Evolutionary conservation across 208 protist genomes (phyloP).

Genomic region (Herpetomonas samuelpessoai): DNA sequence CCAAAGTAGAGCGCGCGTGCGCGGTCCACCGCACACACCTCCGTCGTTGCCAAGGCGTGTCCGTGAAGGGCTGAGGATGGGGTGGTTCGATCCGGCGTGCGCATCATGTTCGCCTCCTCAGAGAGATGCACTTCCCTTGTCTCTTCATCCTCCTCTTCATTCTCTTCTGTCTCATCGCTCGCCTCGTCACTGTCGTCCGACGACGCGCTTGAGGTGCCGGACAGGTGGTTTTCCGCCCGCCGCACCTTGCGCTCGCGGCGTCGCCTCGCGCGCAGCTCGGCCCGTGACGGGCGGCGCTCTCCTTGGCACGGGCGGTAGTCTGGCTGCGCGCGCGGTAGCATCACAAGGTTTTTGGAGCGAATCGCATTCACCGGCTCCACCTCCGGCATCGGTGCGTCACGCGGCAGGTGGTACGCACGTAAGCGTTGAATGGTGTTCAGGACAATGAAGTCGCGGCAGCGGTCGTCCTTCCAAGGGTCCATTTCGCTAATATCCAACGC

Average conservation of each 20-base stretch:
- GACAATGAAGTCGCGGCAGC: slow-evolving; percentile 76
- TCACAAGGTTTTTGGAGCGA: slow-evolving; percentile 57
- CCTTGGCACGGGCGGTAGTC: slow-evolving; percentile 52
- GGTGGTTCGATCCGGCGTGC: too few relatives aligned
- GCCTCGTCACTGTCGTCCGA: not conserved
- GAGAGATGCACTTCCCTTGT: too few relatives aligned
- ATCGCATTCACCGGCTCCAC: slow-evolving; percentile 53
- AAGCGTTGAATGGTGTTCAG: slow-evolving; percentile 83
- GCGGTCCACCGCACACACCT: slow-evolving; percentile 52
- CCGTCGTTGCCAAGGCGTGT: not conserved
- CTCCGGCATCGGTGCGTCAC: slow-evolving; percentile 29
- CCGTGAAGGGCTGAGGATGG: not conserved
- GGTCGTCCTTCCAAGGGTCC: slow-evolving; percentile 85
- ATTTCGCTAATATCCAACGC: slow-evolving; percentile 29
- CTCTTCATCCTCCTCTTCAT: slow-evolving; percentile 3
- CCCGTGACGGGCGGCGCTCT: slow-evolving; percentile 17
- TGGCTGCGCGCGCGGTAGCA: slow-evolving; percentile 54
- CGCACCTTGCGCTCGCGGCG: not conserved
- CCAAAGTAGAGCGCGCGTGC: slow-evolving; percentile 67
- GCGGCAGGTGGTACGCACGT: slow-evolving; percentile 63
- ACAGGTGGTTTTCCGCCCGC: not conserved
- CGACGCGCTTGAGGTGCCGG: not conserved
- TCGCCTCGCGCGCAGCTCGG: slow-evolving; percentile 7
- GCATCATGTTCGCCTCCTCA: too few relatives aligned
- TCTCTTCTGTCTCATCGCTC: not conserved